Evolutionary conservation across 2,329 filamentous ascomycete genomes (phyloP).

Genomic region (Penicillium nordicum): DNA sequence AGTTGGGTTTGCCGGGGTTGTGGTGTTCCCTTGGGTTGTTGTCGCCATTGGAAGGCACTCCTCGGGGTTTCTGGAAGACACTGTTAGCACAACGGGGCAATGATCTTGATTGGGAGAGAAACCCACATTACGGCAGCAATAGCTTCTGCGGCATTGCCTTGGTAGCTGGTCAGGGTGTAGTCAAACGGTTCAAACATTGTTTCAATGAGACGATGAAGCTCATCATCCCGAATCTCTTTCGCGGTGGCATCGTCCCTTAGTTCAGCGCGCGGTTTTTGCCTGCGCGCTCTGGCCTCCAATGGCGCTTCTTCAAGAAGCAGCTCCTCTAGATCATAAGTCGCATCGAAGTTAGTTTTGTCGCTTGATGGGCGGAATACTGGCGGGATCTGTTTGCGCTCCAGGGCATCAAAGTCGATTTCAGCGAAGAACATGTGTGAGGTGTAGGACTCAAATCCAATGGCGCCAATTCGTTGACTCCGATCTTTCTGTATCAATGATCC

Average conservation of each 20-base stretch:
- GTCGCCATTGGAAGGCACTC: slow-evolving; percentile 31
- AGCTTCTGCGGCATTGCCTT: slow-evolving; percentile 48
- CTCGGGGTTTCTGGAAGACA: slow-evolving; percentile 37
- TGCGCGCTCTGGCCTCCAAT: slow-evolving; percentile 82
- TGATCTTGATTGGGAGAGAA: slow-evolving; percentile 1
- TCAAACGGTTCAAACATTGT: slow-evolving; percentile 92
- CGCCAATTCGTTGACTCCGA: slow-evolving; percentile 76
- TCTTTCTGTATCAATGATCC: slow-evolving; percentile 78
- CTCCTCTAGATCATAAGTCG: slow-evolving; percentile 95
- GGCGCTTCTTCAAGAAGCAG: slow-evolving; percentile 90
- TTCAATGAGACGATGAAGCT: slow-evolving; percentile 91
- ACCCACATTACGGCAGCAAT: slow-evolving; percentile 38
- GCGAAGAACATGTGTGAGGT: slow-evolving; percentile 87
- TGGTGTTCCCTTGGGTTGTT: slow-evolving; percentile 14
- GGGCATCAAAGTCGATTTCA: slow-evolving; percentile 73
- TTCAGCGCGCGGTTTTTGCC: slow-evolving; percentile 89
- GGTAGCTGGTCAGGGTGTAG: slow-evolving; percentile 79
- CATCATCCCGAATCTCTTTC: slow-evolving; percentile 91
- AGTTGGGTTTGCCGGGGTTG: slow-evolving; percentile 12
- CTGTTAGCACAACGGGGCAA: slow-evolving; percentile 8
- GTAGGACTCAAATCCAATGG: slow-evolving; percentile 76
- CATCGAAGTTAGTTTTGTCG: slow-evolving; percentile 98
- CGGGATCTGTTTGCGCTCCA: slow-evolving; percentile 83
- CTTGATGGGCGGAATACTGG: slow-evolving; percentile 91
- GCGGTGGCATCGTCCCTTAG: slow-evolving; percentile 92